Evolutionary conservation across 208 protist genomes (phyloP).

Genomic region (Acanthamoeba culbertsoni): DNA sequence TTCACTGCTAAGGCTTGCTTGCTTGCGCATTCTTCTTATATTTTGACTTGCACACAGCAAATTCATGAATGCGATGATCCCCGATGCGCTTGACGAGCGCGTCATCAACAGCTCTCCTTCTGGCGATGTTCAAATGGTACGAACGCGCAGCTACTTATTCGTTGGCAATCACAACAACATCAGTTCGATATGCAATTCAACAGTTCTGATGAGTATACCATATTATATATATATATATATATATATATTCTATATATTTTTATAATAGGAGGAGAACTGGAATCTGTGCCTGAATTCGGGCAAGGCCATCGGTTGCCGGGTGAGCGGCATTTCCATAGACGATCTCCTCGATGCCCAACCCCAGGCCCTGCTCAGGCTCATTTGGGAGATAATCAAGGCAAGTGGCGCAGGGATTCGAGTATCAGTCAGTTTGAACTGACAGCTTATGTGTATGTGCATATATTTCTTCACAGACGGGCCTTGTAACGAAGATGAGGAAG

Average conservation of each 20-base stretch:
- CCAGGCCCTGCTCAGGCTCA: not conserved
- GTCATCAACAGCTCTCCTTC: not conserved
- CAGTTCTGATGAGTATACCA: too few species aligned
- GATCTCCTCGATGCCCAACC: not conserved
- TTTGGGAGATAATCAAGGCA: conserved; percentile 13
- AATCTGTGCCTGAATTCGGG: conserved; percentile 51
- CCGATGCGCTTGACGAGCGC: conserved; percentile 4
- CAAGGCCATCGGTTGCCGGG: conserved; percentile 42
- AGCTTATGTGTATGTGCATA: too few species aligned
- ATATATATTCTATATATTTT: not conserved
- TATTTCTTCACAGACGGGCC: not conserved
- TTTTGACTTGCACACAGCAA: not conserved
- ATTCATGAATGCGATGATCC: conserved; percentile 40
- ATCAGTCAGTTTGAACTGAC: too few species aligned
- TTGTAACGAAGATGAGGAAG: conserved; percentile 14
- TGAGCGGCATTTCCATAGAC: conserved; percentile 37
- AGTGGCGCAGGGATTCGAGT: too few species aligned
- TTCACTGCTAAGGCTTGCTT: not conserved
- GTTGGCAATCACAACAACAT: too few species aligned
- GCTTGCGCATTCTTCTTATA: not conserved
- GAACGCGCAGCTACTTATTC: not conserved
- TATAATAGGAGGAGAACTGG: conserved; percentile 30
- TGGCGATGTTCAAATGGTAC: not conserved
- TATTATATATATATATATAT: too few species aligned
- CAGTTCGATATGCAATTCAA: too few species aligned